Conservation (phyloP, 768 basidiomycete species). For the Dioszegia crocea region DNA sequence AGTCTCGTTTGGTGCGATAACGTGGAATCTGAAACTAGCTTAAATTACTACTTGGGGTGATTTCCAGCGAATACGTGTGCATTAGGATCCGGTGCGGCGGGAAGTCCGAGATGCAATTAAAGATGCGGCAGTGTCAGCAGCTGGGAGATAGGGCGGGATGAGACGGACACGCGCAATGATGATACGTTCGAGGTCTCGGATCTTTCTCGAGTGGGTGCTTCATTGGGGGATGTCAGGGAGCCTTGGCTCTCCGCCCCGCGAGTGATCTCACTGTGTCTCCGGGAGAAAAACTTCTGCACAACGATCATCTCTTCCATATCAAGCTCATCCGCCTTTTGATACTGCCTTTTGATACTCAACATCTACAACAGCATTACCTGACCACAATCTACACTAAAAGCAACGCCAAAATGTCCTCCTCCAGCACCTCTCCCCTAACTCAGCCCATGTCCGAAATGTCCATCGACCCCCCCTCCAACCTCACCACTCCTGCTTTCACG, state of each 20-base stretch:
- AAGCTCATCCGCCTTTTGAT: too few relatives aligned
- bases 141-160: not conserved
- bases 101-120: too few relatives aligned
- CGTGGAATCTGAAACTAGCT: not conserved
- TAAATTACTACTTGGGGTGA: not conserved
- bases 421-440: slow-evolving; percentile 1
- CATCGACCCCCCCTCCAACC: slow-evolving; percentile 36
- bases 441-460: slow-evolving; percentile 23
- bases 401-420: slow-evolving; percentile 11
- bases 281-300: too few relatives aligned
- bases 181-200: not conserved
- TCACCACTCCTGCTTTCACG: slow-evolving; percentile 46
- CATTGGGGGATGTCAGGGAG: too few relatives aligned
- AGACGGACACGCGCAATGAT: not conserved
- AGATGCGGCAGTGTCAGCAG: not conserved
- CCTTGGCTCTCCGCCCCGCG: too few relatives aligned
- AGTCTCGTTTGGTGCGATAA: not conserved
- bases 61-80: too few relatives aligned
- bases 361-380: too few relatives aligned
- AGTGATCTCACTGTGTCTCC: too few relatives aligned
- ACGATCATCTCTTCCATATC: too few relatives aligned
- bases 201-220: too few relatives aligned
- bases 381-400: not conserved
- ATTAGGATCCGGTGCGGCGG: too few relatives aligned
- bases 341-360: too few relatives aligned